Evolutionary conservation across 352 stramenopile species (phyloP).

Genomic region (Globisporangium alternatum): DNA sequence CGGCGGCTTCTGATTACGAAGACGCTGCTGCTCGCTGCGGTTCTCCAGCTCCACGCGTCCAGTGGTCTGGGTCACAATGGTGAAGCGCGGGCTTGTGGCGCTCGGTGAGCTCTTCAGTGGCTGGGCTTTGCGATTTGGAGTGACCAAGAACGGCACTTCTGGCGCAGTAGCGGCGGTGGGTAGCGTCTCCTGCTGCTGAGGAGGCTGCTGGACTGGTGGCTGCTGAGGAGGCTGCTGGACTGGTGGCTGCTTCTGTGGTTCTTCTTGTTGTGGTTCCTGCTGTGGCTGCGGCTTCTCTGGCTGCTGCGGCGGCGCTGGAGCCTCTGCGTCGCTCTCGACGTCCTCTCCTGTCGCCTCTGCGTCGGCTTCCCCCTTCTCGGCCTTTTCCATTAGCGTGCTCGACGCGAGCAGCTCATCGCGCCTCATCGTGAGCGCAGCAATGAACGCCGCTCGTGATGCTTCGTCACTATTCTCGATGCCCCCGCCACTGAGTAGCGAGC

Average conservation of each 20-base stretch:
- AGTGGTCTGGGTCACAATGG: constrained; percentile 16
- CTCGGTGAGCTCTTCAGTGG: background rate
- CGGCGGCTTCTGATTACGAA: background rate
- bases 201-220: background rate
- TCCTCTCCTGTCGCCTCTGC: constrained; percentile 2
- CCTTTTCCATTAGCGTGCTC: background rate
- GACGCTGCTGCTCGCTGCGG: constrained; percentile 4
- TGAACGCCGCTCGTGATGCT: background rate
- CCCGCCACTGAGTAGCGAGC: constrained; percentile 4
- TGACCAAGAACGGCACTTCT: background rate
- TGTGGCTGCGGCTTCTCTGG: too few relatives aligned
- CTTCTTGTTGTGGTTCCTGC: background rate
- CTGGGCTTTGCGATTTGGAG: background rate
- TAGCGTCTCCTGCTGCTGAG: background rate
- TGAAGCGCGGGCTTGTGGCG: constrained; percentile 7
- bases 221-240: background rate
- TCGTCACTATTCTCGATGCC: background rate
- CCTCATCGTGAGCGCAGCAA: constrained; percentile 10
- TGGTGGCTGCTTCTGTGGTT: background rate
- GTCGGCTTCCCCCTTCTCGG: background rate
- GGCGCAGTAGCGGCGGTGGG: background rate
- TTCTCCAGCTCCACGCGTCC: constrained; percentile 18
- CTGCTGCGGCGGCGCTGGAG: background rate
- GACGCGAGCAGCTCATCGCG: constrained; percentile 13
- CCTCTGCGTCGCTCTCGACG: background rate